Evolutionary conservation across 768 basidiomycete species (phyloP), one percentile per base, ranked within the genome.

Genomic region (Galerina sulciceps): DNA sequence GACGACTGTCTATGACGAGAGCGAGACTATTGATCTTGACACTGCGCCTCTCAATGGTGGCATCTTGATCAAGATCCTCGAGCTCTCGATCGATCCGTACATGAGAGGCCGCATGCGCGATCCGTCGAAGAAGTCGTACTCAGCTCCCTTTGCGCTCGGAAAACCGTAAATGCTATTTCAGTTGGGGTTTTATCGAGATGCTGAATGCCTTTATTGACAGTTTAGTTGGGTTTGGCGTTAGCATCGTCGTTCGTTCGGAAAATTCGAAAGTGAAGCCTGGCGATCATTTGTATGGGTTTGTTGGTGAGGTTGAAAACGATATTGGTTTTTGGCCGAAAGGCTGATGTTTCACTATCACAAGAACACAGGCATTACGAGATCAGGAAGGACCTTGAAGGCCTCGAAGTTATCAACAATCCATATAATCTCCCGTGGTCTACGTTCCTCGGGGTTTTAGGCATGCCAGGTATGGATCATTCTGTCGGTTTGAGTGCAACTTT

Each of bases 361-460:
- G 80, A 67, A 3, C 78, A 78, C 67, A 67, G 74, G 45, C 71
- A 83, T 61, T 85, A 83, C 56, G 65, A 52, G 43, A 58, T 84
- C 35, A 53, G 43, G 10, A 62, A 63, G 10, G 58, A 68, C 45
- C 54, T 73, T 9, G 45, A 55, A 1, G 57, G 59, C 10, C 61
- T 71, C 48, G 44, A 45, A 4, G 59, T 78, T 6, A 56, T 83
- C 38, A 57, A 79, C 35, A 82, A 83, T 62, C 69, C 76, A 53
- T 65, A 77, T 31, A 73, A 76, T 6, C 65, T 86, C 3, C 82
- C 84, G 0, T 85, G 80, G 81, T 74, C 77, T 0, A 71, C 71
- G 0, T 84, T 79, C 61, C 65, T 84, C 23, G 84, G 86, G 15
- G 78, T 80, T 1, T 73, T 77, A 10, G 85, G 86, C 14, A 85